phyloP scores from a whole-genome alignment of 2,329 filamentous ascomycete species.

The Hypoxylon sp. region DNA sequence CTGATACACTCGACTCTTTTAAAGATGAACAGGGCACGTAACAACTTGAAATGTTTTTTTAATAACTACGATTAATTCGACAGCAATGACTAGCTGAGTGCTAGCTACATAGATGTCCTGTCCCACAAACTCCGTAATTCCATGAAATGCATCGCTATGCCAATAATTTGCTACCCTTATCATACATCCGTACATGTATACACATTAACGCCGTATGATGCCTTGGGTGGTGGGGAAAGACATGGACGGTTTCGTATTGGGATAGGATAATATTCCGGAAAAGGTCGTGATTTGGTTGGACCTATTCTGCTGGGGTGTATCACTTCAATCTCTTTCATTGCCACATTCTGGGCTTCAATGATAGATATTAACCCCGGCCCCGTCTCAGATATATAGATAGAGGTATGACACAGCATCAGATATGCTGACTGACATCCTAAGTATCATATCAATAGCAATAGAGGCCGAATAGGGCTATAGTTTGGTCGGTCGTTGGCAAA shows the following conservation, averaged over 20 bases:
- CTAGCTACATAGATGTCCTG: conserved; percentile 6
- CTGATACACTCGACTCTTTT: background rate
- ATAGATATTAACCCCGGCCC: background rate
- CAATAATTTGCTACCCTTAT: conserved; percentile 30
- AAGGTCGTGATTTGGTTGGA: background rate
- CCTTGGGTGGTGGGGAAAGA: conserved; percentile 4
- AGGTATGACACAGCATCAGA: conserved; percentile 1
- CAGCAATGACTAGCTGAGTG: conserved; percentile 28
- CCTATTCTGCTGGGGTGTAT: conserved; percentile 1
- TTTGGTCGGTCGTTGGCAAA: conserved; percentile 19
- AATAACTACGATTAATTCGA: conserved; percentile 42
- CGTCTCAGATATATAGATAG: conserved; percentile 10
- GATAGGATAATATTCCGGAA: conserved; percentile 12
- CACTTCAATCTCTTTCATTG: conserved; percentile 18
- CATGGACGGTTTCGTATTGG: conserved; percentile 15
- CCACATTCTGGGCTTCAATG: background rate
- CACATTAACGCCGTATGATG: conserved; percentile 24
- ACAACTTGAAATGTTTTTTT: conserved; percentile 23
- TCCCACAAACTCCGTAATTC: conserved; percentile 25
- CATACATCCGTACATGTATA: conserved; percentile 40
- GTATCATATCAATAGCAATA: conserved; percentile 17
- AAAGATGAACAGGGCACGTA: background rate
- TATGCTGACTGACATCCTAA: conserved; percentile 2
- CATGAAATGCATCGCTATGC: conserved; percentile 45
- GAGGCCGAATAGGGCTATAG: conserved; percentile 17